Conservation (phyloP, 2,329 filamentous ascomycete genomes). For the Emergomyces orientalis region DNA sequence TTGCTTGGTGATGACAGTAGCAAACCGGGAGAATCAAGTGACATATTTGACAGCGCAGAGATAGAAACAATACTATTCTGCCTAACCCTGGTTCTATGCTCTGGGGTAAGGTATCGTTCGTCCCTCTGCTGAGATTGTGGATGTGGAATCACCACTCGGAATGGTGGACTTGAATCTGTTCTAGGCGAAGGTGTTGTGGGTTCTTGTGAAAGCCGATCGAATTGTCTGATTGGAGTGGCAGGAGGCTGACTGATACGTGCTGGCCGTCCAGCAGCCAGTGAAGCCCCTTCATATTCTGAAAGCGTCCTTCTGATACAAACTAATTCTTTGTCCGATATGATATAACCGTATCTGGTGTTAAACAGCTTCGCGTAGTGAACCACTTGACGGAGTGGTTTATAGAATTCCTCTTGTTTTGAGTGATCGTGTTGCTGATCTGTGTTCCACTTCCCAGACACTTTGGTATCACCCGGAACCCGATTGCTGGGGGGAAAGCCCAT, state of each 20-base stretch:
- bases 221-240: not conserved
- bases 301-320: constrained; percentile 6
- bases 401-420: not conserved
- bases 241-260: not conserved
- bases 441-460: constrained; percentile 9
- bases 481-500: not conserved
- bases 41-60: not conserved
- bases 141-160: constrained; percentile 1
- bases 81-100: no score
- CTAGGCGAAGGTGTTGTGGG: constrained; percentile 5
- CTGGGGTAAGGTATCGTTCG: no score
- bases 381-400: constrained; percentile 7
- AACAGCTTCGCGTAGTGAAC: constrained; percentile 7
- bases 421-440: not conserved
- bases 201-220: not conserved
- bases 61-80: not conserved
- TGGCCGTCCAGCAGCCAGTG: not conserved
- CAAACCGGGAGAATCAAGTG: constrained; percentile 2
- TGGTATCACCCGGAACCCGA: constrained; percentile 7
- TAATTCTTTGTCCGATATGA: constrained; percentile 7
- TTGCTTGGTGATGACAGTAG: not conserved
- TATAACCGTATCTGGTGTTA: constrained; percentile 8
- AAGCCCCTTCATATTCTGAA: constrained; percentile 8
- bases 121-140: not conserved
- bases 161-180: not conserved